Percentiles rank a stretch among this genome's conserved stretches.
These are phyloP conservation scores for Hypocreales sp. DNA, from an alignment of 2,329 filamentous ascomycete genomes.

Conservation along the genomic window DNA sequence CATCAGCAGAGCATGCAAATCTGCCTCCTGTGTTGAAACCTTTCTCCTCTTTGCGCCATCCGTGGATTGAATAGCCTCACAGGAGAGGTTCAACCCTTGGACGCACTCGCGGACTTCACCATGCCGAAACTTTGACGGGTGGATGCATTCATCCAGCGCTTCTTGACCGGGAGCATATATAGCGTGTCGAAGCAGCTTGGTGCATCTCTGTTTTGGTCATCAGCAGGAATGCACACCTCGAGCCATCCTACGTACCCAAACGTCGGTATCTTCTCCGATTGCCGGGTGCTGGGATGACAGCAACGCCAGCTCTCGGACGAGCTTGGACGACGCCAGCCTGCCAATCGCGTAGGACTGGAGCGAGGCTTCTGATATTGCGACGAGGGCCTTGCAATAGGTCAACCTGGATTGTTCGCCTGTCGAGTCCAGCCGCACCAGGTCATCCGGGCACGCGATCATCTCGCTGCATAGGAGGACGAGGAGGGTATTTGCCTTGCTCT, in stretches of 20 bases:
- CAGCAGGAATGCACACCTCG: too few relatives aligned
- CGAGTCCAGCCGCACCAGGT: slow-evolving; percentile 13
- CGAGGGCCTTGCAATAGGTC: slow-evolving; percentile 21
- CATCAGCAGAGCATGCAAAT: slow-evolving; percentile 8
- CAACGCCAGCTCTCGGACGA: slow-evolving; percentile 25
- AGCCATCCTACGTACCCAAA: slow-evolving; percentile 29
- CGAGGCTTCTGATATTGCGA: slow-evolving; percentile 21
- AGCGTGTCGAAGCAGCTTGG: slow-evolving; percentile 12
- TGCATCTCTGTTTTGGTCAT: slow-evolving; percentile 17
- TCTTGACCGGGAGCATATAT: slow-evolving; percentile 7
- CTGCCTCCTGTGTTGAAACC: slow-evolving; percentile 5
- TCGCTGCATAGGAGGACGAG: slow-evolving; percentile 27
- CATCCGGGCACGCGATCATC: slow-evolving; percentile 16
- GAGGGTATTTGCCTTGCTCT: slow-evolving; percentile 20
- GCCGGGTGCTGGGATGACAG: slow-evolving; percentile 15
- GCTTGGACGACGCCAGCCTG: slow-evolving; percentile 24
- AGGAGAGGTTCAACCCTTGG: slow-evolving; percentile 13
- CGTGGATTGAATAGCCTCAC: slow-evolving; percentile 5
- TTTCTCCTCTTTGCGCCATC: slow-evolving; percentile 15
- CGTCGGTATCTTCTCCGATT: slow-evolving; percentile 19
- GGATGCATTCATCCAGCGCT: slow-evolving; percentile 8
- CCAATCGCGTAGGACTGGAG: slow-evolving; percentile 16
- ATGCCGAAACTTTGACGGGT: slow-evolving; percentile 14
- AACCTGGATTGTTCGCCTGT: slow-evolving; percentile 13
- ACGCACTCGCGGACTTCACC: slow-evolving; percentile 12